These are phyloP conservation scores for Globisporangium iwayamae DNA, from an alignment of 352 stramenopile species.

Conservation along the genomic window DNA sequence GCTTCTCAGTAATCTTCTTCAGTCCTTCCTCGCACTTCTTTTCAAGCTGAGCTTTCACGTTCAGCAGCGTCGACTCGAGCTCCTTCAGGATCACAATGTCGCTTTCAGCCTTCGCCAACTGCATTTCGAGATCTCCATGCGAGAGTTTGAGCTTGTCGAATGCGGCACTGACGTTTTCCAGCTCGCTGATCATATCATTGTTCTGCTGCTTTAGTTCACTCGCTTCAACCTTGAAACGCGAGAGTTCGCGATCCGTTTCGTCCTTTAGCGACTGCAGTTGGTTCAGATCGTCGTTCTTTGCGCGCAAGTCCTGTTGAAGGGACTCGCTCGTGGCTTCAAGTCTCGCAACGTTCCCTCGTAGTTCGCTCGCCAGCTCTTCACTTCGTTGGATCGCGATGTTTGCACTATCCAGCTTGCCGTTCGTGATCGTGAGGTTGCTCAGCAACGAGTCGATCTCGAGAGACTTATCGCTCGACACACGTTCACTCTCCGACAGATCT, in stretches of 20 bases:
- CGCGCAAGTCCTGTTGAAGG: constrained; percentile 4
- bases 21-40: neutral
- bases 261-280: constrained; percentile 2
- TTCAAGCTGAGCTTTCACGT: constrained; percentile 3
- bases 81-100: constrained; percentile 7
- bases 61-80: constrained; percentile 4
- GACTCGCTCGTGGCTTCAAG: constrained; percentile 4
- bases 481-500: neutral
- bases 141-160: constrained; percentile 5
- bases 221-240: constrained; percentile 13
- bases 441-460: constrained; percentile 8
- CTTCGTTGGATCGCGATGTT: neutral
- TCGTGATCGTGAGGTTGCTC: constrained; percentile 2
- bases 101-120: neutral
- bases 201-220: constrained; percentile 24
- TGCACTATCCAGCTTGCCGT: constrained; percentile 16
- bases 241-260: constrained; percentile 12
- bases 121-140: constrained; percentile 3
- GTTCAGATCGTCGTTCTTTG: neutral
- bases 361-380: neutral
- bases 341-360: neutral
- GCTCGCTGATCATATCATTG: constrained; percentile 18
- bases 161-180: constrained; percentile 1
- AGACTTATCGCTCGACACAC: neutral
- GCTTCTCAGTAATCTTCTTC: neutral